phyloP scores from a whole-genome alignment of 2,329 filamentous ascomycete species.

The Xenosphaeropsis pyriputrescens region DNA sequence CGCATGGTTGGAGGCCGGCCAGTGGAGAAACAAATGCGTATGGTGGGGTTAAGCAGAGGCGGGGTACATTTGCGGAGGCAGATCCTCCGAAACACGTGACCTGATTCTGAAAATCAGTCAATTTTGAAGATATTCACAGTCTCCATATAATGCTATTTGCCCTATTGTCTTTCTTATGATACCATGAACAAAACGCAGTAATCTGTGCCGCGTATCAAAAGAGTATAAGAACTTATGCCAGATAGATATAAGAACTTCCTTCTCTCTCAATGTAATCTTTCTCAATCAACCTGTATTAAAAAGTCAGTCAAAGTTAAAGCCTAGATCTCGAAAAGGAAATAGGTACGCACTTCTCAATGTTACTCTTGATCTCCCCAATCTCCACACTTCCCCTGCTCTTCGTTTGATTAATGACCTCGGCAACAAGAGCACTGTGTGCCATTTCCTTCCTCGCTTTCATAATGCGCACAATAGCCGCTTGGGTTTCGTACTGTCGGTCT shows the following conservation, averaged over 20 bases:
- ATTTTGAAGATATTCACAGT: no score
- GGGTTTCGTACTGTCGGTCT: slow-evolving; percentile 89
- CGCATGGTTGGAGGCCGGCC: no score
- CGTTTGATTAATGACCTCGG: slow-evolving; percentile 85
- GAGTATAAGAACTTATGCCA: no score
- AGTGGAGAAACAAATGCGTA: no score
- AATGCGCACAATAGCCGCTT: slow-evolving; percentile 90
- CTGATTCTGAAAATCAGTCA: no score
- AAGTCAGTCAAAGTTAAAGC: slow-evolving; percentile 1
- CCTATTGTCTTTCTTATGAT: no score
- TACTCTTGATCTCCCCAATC: slow-evolving; percentile 80
- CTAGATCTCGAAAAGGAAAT: background rate
- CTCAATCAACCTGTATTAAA: slow-evolving; percentile 56
- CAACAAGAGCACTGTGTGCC: slow-evolving; percentile 72
- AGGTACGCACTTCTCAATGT: slow-evolving; percentile 72
- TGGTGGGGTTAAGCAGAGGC: no score
- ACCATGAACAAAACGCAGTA: no score
- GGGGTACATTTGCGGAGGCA: no score
- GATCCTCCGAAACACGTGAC: no score
- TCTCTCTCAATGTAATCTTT: slow-evolving; percentile 86
- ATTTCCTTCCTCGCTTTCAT: slow-evolving; percentile 92
- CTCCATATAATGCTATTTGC: no score
- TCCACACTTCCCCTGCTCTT: slow-evolving; percentile 77
- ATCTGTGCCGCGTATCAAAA: no score
- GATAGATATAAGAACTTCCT: slow-evolving; percentile 52